Evolutionary conservation across 2,329 filamentous ascomycete species (phyloP).

Genomic region (Alternaria arborescens): DNA sequence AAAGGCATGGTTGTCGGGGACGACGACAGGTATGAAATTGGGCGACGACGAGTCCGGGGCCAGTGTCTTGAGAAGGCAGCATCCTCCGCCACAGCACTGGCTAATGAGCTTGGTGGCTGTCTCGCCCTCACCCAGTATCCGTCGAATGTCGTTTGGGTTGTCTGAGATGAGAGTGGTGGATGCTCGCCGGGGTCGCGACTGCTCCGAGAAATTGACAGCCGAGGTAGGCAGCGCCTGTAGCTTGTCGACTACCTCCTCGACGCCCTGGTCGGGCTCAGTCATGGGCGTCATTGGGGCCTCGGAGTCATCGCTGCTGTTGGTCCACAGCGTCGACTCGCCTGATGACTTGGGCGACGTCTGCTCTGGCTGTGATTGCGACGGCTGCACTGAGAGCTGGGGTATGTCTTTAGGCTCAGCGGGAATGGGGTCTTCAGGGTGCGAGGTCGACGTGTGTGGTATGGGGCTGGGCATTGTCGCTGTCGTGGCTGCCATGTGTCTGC

Average conservation of each 20-base stretch:
- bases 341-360: slow-evolving; percentile 52
- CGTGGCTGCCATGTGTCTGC: slow-evolving; percentile 33
- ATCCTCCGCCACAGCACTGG: slow-evolving; percentile 71
- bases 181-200: slow-evolving; percentile 64
- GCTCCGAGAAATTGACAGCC: slow-evolving; percentile 47
- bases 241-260: slow-evolving; percentile 56
- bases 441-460: slow-evolving; percentile 54
- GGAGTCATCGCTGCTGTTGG: slow-evolving; percentile 53
- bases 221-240: slow-evolving; percentile 50
- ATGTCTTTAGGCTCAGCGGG: slow-evolving; percentile 52
- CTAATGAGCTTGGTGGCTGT: slow-evolving; percentile 67
- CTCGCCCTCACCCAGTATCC: slow-evolving; percentile 64
- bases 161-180: slow-evolving; percentile 72
- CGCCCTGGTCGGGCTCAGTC: slow-evolving; percentile 53
- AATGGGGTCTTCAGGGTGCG: slow-evolving; percentile 58
- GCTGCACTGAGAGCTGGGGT: slow-evolving; percentile 40
- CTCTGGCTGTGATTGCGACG: slow-evolving; percentile 34
- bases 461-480: slow-evolving; percentile 31
- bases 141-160: slow-evolving; percentile 66
- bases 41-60: slow-evolving; percentile 57
- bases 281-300: slow-evolving; percentile 55
- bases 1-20: slow-evolving; percentile 86
- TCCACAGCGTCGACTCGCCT: slow-evolving; percentile 52
- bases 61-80: slow-evolving; percentile 67
- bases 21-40: slow-evolving; percentile 57